These are phyloP conservation scores for Eleusine coracana DNA, from an alignment of 176 grass and related monocot species.

Conservation along the genomic window DNA sequence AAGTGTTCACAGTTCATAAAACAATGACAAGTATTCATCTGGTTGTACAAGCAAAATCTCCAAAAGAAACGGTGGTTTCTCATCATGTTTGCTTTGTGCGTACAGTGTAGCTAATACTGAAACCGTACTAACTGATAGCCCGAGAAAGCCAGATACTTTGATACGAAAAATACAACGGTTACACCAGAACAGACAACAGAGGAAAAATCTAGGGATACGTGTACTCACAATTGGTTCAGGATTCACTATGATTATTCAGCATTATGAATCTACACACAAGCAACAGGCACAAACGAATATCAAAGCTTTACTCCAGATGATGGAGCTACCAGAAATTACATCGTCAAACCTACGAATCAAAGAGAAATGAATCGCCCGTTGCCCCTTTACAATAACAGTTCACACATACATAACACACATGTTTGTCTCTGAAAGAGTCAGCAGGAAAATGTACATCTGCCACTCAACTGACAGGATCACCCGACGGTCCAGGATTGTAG, in stretches of 20 bases:
- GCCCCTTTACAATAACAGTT: background rate
- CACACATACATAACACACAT: conserved; percentile 19
- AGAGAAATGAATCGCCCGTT: conserved; percentile 1
- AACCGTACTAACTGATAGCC: background rate
- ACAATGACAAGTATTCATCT: background rate
- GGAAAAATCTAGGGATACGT: background rate
- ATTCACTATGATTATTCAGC: background rate
- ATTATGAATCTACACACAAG: background rate
- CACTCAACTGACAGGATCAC: conserved; percentile 31
- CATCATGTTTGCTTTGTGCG: background rate
- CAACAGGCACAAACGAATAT: background rate
- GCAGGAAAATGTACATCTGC: conserved; percentile 7
- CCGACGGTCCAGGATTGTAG: conserved; percentile 63
- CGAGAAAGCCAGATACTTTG: background rate
- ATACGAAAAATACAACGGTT: background rate
- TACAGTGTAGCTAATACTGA: background rate
- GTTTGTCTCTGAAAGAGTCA: conserved; percentile 6
- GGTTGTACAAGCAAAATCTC: background rate
- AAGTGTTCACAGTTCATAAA: no score
- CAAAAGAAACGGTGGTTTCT: background rate
- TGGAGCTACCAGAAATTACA: background rate
- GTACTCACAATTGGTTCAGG: background rate
- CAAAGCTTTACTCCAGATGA: background rate
- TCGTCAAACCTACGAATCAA: background rate
- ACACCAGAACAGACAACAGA: no score